Evolutionary conservation across 768 basidiomycete species (phyloP).

Genomic region (Goffeauzyma gilvescens): DNA sequence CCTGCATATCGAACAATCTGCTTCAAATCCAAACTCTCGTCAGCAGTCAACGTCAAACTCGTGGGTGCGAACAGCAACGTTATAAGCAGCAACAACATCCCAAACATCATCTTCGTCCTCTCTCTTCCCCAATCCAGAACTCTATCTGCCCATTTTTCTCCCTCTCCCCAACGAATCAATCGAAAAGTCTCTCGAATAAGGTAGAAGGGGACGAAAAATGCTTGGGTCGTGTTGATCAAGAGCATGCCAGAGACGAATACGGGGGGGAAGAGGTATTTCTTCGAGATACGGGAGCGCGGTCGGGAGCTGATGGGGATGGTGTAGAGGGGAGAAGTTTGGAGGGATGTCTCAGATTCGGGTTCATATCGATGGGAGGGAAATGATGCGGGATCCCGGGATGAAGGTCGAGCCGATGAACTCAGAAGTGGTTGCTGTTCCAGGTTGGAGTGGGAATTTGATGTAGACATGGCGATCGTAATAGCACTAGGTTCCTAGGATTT

Average conservation of each 20-base stretch:
- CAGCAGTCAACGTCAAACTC: slow-evolving; percentile 25
- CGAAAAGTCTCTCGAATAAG: slow-evolving; percentile 44
- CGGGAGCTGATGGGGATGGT: slow-evolving; percentile 30
- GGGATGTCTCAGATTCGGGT: too few relatives aligned
- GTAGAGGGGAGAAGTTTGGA: slow-evolving; percentile 18
- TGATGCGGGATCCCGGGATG: too few relatives aligned
- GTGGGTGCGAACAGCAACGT: slow-evolving; percentile 22
- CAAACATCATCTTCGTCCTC: slow-evolving; percentile 69
- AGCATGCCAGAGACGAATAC: slow-evolving; percentile 46
- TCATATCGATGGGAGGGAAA: too few relatives aligned
- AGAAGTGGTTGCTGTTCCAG: too few relatives aligned
- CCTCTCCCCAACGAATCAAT: slow-evolving; percentile 33
- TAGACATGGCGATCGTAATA: too few relatives aligned
- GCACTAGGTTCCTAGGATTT: too few relatives aligned
- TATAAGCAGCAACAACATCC: slow-evolving; percentile 33
- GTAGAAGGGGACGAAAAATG: slow-evolving; percentile 42
- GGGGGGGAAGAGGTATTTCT: slow-evolving; percentile 22
- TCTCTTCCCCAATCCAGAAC: slow-evolving; percentile 53
- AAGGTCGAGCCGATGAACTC: too few relatives aligned
- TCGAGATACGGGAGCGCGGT: slow-evolving; percentile 16
- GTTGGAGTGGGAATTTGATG: too few relatives aligned
- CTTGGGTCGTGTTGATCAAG: slow-evolving; percentile 52
- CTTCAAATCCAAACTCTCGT: slow-evolving; percentile 4
- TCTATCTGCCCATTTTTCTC: slow-evolving; percentile 4
- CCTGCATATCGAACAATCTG: background rate